Evolutionary conservation across 1,139 yeast genomes (phyloP).

Genomic region (Blastobotrys persicus): DNA sequence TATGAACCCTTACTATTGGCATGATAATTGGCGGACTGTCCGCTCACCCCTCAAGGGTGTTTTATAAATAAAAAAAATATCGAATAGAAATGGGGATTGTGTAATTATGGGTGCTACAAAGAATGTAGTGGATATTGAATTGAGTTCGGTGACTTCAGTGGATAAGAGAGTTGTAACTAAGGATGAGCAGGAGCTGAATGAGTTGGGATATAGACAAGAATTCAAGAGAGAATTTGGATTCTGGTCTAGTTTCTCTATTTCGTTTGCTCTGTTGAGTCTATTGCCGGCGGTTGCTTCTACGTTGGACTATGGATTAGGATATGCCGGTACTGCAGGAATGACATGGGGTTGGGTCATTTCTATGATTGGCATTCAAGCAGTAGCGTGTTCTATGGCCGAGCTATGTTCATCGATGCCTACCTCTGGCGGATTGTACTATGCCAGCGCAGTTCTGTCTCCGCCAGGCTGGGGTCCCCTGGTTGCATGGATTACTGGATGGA

Average conservation of each 20-base stretch:
- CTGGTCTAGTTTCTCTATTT: constrained; percentile 62
- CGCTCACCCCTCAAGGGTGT: too few species aligned
- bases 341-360: constrained; percentile 64
- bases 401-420: constrained; percentile 63
- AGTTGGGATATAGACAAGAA: constrained; percentile 72
- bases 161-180: constrained; percentile 17
- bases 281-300: constrained; percentile 58
- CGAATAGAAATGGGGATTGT: too few species aligned
- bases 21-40: too few species aligned
- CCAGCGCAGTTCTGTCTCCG: constrained; percentile 53
- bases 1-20: too few species aligned
- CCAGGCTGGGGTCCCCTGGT: constrained; percentile 42
- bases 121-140: not conserved
- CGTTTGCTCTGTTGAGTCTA: constrained; percentile 66
- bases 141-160: not conserved
- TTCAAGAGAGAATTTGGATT: constrained; percentile 59
- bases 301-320: constrained; percentile 44
- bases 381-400: constrained; percentile 51
- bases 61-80: too few species aligned
- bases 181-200: constrained; percentile 36
- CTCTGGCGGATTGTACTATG: constrained; percentile 63
- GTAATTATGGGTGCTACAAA: too few species aligned
- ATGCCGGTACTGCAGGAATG: constrained; percentile 55
- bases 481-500: constrained; percentile 52
- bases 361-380: constrained; percentile 48